Conservation (phyloP, 1,284 basidiomycete species). For the Rhodotorula sp. region DNA sequence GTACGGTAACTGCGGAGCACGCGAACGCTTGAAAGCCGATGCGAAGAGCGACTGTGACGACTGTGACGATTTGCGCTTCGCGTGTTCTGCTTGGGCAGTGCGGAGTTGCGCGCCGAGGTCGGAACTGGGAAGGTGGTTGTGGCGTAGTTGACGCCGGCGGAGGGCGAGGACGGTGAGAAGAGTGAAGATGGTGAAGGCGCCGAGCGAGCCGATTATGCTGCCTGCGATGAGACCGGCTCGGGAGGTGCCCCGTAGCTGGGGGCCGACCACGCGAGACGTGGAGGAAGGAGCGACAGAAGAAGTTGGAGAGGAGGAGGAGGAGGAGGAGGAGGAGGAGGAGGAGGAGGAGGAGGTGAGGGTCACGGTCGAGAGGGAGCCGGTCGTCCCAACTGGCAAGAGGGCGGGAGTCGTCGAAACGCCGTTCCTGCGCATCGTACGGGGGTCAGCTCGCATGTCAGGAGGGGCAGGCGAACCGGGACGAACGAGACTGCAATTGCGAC, state of each 20-base stretch:
- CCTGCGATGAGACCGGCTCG: not conserved
- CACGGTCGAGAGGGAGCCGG: not conserved
- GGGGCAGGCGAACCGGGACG: not conserved
- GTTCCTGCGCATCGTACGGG: not conserved
- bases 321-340: not conserved
- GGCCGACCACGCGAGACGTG: not conserved
- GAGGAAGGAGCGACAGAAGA: not conserved
- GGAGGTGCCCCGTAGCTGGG: too few species aligned
- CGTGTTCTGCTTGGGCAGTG: conserved; percentile 2
- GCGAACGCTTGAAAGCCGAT: not conserved
- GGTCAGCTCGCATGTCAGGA: not conserved
- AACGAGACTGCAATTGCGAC: conserved; percentile 17
- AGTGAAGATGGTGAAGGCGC: not conserved
- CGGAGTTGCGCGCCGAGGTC: not conserved
- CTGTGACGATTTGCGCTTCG: not conserved
- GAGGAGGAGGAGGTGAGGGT: not conserved
- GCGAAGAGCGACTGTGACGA: not conserved
- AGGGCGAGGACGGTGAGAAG: not conserved
- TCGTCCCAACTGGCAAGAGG: not conserved
- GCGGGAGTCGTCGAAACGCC: not conserved
- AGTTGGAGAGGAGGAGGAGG: not conserved
- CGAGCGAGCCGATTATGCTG: conserved; percentile 3
- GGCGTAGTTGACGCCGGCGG: not conserved
- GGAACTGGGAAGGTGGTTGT: not conserved
- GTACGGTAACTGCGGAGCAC: not conserved